Percentiles rank a stretch among this genome's conserved stretches.
phyloP scores from a whole-genome alignment of 331 rosid species.

The Pyracantha coccinea region DNA sequence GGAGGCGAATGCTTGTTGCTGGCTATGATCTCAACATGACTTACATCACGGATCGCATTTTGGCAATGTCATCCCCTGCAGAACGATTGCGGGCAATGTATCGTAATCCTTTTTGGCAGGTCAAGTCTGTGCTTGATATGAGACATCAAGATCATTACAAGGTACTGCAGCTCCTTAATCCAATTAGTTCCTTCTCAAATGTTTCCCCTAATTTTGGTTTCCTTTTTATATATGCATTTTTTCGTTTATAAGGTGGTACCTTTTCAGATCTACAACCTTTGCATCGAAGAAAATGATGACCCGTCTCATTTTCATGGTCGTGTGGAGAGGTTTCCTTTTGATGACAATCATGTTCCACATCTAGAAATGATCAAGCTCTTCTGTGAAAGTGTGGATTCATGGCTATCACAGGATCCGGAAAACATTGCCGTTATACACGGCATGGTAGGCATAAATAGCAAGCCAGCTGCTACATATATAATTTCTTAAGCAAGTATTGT shows the following conservation, averaged over 20 bases:
- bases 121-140: constrained; percentile 84
- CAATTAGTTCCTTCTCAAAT: neutral
- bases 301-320: constrained; percentile 73
- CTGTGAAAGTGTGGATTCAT: constrained; percentile 69
- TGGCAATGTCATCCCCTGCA: constrained; percentile 96
- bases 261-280: constrained; percentile 80
- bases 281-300: constrained; percentile 83
- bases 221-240: neutral
- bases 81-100: constrained; percentile 86
- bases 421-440: constrained; percentile 81
- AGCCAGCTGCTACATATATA: neutral
- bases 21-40: constrained; percentile 99
- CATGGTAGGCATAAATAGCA: constrained; percentile 52
- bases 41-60: constrained; percentile 65
- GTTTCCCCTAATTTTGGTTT: neutral
- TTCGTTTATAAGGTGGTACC: neutral
- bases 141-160: constrained; percentile 78
- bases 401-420: constrained; percentile 65
- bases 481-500: neutral
- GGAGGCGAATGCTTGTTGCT: constrained; percentile 86
- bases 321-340: constrained; percentile 77
- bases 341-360: constrained; percentile 86
- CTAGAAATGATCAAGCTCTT: constrained; percentile 68
- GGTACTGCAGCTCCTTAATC: constrained; percentile 23
- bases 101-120: constrained; percentile 98